Conservation (phyloP, 441 rosid species). For the Adansonia rubrostipa region DNA sequence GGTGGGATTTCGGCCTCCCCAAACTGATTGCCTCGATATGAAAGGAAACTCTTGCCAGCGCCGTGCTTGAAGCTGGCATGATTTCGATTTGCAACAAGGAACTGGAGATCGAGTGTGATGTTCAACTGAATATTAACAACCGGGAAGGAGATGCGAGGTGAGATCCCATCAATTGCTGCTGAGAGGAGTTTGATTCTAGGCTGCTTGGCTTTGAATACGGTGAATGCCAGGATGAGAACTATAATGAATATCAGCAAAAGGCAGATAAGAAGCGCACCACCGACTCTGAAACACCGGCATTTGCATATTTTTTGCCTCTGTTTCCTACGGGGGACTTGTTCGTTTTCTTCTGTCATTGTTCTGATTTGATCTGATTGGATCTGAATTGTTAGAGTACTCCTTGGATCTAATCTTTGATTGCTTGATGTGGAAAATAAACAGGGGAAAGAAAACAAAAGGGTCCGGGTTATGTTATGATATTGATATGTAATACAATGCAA, state of each 20-base stretch:
- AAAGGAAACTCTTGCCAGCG: conserved; percentile 44
- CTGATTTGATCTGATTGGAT: background rate
- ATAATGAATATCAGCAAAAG: conserved; percentile 33
- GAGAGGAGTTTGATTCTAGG: conserved; percentile 49
- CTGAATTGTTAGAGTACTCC: background rate
- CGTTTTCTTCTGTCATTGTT: conserved; percentile 30
- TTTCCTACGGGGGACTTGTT: conserved; percentile 7
- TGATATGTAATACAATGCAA: background rate
- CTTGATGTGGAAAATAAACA: background rate
- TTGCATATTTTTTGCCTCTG: conserved; percentile 1
- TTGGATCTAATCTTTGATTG: background rate
- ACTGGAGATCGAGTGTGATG: conserved; percentile 49
- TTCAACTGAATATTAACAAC: conserved; percentile 43
- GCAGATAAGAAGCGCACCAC: conserved; percentile 25
- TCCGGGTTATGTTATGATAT: too few relatives aligned
- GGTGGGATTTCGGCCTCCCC: conserved; percentile 59
- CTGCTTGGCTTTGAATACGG: conserved; percentile 58
- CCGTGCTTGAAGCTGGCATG: conserved; percentile 60
- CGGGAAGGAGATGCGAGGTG: conserved; percentile 54
- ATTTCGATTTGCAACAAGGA: conserved; percentile 56
- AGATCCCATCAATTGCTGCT: conserved; percentile 48
- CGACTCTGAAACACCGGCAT: conserved; percentile 26
- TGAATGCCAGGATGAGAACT: conserved; percentile 47
- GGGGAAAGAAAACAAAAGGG: background rate
- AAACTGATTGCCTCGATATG: conserved; percentile 42